Evolutionary conservation across 2,329 filamentous ascomycete genomes (phyloP).

Genomic region (Paramyrothecium roridum): DNA sequence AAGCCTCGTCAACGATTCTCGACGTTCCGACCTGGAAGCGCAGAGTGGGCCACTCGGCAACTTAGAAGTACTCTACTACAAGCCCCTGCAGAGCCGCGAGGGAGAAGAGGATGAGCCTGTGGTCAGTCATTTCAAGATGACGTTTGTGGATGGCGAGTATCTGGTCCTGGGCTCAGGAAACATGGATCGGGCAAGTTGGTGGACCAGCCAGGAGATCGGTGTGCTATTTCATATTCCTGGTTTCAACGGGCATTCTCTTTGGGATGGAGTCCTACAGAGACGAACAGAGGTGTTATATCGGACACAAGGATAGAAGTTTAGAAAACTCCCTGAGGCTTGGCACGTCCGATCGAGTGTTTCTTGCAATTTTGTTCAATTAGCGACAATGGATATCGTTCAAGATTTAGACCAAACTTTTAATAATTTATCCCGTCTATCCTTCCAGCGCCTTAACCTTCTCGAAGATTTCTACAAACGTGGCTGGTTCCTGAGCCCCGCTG

Average conservation of each 20-base stretch:
- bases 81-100: constrained; percentile 27
- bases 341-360: too few relatives aligned
- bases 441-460: constrained; percentile 45
- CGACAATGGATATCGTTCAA: background rate
- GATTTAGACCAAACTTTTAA: constrained; percentile 6
- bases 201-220: constrained; percentile 80
- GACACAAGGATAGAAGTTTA: constrained; percentile 8
- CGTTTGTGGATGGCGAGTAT: constrained; percentile 65
- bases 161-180: constrained; percentile 77
- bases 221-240: constrained; percentile 51
- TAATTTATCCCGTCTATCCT: constrained; percentile 4
- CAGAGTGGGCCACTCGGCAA: constrained; percentile 39
- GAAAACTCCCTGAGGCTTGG: background rate
- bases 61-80: constrained; percentile 59
- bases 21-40: constrained; percentile 35
- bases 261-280: constrained; percentile 33
- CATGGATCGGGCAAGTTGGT: constrained; percentile 83
- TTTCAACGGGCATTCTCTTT: constrained; percentile 31
- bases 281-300: constrained; percentile 30
- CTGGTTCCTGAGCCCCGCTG: constrained; percentile 65
- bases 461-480: constrained; percentile 64
- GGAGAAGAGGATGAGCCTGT: constrained; percentile 54
- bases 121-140: constrained; percentile 75
- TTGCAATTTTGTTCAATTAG: background rate
- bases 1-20: constrained; percentile 14